Evolutionary conservation across 2,329 filamentous ascomycete genomes (phyloP).

Genomic region (Diaporthe helianthi): DNA sequence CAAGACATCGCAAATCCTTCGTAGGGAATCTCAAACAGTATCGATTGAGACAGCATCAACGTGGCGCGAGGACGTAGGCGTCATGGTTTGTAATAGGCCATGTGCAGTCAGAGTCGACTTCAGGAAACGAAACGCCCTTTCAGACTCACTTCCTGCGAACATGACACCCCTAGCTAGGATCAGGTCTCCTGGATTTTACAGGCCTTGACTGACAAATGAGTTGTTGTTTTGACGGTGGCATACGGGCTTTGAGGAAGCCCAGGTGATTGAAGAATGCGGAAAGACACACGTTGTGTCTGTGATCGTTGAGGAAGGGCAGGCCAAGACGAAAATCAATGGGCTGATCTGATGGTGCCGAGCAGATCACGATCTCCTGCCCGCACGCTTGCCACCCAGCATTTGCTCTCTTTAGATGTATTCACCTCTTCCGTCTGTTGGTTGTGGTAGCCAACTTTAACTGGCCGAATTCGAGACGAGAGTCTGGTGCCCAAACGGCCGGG

Average conservation of each 20-base stretch:
- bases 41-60: slow-evolving; percentile 1
- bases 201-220: slow-evolving; percentile 1
- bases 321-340: not conserved
- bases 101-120: slow-evolving; percentile 13
- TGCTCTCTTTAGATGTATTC: not conserved
- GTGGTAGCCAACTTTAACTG: not conserved
- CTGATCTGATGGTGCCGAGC: not conserved
- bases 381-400: not conserved
- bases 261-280: not conserved
- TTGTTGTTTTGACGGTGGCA: slow-evolving; percentile 18
- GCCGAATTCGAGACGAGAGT: slow-evolving; percentile 11
- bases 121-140: slow-evolving; percentile 25
- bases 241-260: slow-evolving; percentile 1
- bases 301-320: not conserved
- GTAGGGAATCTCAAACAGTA: slow-evolving; percentile 1
- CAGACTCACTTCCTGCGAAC: slow-evolving; percentile 10
- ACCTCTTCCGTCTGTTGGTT: not conserved
- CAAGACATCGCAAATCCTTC: slow-evolving; percentile 1
- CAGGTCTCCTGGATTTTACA: slow-evolving; percentile 1
- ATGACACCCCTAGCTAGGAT: slow-evolving; percentile 13
- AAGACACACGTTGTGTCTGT: not conserved
- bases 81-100: slow-evolving; percentile 11
- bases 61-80: slow-evolving; percentile 1
- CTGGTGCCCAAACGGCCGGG: not conserved
- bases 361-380: not conserved